Evolutionary conservation across 2,329 filamentous ascomycete genomes (phyloP), one percentile per base, ranked within the genome.

Genomic region (Microdochium bolleyi): DNA sequence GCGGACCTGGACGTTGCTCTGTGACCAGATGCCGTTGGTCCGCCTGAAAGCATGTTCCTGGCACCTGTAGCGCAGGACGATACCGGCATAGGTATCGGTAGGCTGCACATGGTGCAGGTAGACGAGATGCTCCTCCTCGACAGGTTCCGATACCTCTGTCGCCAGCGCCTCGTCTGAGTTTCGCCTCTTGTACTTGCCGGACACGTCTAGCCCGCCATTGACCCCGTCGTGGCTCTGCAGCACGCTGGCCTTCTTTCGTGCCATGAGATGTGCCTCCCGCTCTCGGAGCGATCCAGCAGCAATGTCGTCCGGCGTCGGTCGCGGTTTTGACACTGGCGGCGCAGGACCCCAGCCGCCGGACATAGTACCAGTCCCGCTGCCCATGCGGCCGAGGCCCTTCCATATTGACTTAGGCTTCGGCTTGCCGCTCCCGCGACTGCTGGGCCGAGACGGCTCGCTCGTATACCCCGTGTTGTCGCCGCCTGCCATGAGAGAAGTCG

Each of bases 11-110:
- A 97, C 87, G 57, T 84, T 90, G 65, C 97, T 94, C 57, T 91
- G 89, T 7, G 91, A 89, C 94, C 94, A 99, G 63, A 99, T 84
- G 11, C 94, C 84, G 66, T 99, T 99, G 38, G 90, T 85, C 66
- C 89, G 94, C 54, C 89, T 81, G 58, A 99, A 85, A 2, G 87
- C 80, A 49, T 92, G 87, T 53, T 91, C 84, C 57, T 88, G 83
- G 67, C 92, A 97, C 61, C 89, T 87, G 69, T 95, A 99, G 61
- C 86, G 88, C 58, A 99, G 85, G 51, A 94, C 87, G 50, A 99
- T 84, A 2, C 94, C 92, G 1, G 92, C 91, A 60, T 97, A 84
- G 1, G 91, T 97, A 70, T 99, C 94, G 48, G 81, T 81, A 14
- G 85, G 81, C 60, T 85, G 80, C 19, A 97, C 89, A 61, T 87